Percentiles rank a stretch among this genome's conserved stretches.
These are phyloP conservation scores for Luffa aegyptiaca DNA, from an alignment of 306 rosid genomes.

Conservation along the genomic window DNA sequence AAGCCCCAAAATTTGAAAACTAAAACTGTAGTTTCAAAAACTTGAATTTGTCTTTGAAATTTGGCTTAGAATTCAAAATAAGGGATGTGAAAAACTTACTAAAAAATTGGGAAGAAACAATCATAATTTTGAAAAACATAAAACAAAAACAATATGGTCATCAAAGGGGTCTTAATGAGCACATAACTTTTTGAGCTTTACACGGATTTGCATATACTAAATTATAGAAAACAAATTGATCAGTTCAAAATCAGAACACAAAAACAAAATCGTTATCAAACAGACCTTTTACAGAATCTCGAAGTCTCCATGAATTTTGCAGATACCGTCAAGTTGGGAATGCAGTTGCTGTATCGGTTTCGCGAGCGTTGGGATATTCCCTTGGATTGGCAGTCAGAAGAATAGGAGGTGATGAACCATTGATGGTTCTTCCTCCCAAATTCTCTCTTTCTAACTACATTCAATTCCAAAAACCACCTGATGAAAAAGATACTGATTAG, in stretches of 20 bases:
- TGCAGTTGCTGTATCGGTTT: conserved; percentile 74
- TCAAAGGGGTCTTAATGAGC: too few relatives aligned
- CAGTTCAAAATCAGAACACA: not conserved
- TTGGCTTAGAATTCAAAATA: too few relatives aligned
- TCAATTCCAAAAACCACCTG: conserved; percentile 30
- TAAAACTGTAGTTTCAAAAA: too few relatives aligned
- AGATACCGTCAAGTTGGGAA: conserved; percentile 90
- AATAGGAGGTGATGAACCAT: conserved; percentile 37
- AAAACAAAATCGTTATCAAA: not conserved
- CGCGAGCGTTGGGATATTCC: conserved; percentile 64
- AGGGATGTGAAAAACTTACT: too few relatives aligned
- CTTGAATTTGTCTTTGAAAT: too few relatives aligned
- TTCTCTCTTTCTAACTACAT: conserved; percentile 61
- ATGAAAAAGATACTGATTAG: conserved; percentile 14
- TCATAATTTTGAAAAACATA: too few relatives aligned
- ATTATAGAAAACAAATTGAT: too few relatives aligned
- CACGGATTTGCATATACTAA: not conserved
- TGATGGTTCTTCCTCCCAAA: conserved; percentile 53
- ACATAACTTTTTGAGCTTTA: not conserved
- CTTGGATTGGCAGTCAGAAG: conserved; percentile 60
- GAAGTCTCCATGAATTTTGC: not conserved
- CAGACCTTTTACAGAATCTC: not conserved
- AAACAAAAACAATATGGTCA: too few relatives aligned
- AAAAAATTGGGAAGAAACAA: too few relatives aligned
- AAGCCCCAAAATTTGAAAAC: too few relatives aligned